Base-by-base conservation (phyloP, 129 eudicot genomes). In the Scalesia atractyloides region DNA sequence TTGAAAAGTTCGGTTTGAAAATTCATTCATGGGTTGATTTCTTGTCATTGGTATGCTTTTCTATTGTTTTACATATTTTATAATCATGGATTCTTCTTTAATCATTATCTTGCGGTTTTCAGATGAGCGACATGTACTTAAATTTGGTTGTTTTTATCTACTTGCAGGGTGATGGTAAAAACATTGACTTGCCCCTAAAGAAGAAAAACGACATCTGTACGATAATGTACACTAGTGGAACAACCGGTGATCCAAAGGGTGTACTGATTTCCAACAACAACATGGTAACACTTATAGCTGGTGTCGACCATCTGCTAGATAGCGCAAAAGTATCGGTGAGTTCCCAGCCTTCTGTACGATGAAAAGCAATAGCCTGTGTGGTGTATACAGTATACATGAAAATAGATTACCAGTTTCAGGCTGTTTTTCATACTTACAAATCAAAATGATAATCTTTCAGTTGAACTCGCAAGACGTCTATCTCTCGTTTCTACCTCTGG, bases 201-300 rank as follows among this genome's bases (percentile, higher is more conserved):
- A 79, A 77, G 81, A 88, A 82, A 73, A 88, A 80, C 19, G 99
- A 95, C 78, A 87, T 90, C 53, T 95, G 97, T 81, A 95, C 99
- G 68, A 95, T 95, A 76, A 95, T 95, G 99, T 95, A 95, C 79
- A 95, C 99, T 20, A 95, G 99, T 78, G 99, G 99, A 67, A 95
- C 99, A 48, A 95, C 99, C 44, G 99, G 97, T 48, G 99, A 95
- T 79, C 99, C 99, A 50, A 95, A 95, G 80, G 99, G 97, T 78
- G 99, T 95, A 26, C 26, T 90, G 72, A 82, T 90, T 22, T 86
- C 99, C 52, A 90, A 90, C 79, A 91, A 84, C 52, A 84, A 83
- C 80, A 83, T 95, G 77, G 86, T 88, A n/a, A 81, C 96, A 76
- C 77, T 88, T 33, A 81, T 90, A 76, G 96, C 91, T 78, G 97